Evolutionary conservation across 163 green algal genomes (phyloP).

Genomic region (Chlorella variabilis): DNA sequence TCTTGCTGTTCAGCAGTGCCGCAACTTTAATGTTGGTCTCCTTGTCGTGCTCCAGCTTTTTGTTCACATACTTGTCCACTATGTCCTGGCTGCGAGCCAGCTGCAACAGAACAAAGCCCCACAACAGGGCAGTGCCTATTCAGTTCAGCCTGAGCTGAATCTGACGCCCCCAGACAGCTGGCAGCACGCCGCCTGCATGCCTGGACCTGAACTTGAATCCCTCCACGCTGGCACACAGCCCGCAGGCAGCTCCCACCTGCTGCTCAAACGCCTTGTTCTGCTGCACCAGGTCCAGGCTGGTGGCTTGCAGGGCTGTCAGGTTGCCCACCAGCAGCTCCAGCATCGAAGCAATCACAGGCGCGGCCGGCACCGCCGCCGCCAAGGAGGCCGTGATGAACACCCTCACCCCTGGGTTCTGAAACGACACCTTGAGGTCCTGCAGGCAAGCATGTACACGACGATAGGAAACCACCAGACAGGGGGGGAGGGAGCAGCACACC

Average conservation of each 20-base stretch:
- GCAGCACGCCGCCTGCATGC: no score
- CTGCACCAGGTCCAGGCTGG: background rate
- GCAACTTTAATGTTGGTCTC: constrained; percentile 4
- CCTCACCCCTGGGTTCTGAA: background rate
- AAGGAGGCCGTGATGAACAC: background rate
- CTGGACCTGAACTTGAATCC: no score
- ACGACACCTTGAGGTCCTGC: background rate
- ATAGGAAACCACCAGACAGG: no score
- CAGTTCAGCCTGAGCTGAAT: no score
- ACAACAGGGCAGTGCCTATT: no score
- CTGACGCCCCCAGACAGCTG: no score
- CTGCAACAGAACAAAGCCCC: no score
- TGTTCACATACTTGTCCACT: constrained; percentile 10
- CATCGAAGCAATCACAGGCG: background rate
- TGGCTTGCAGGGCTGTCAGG: background rate
- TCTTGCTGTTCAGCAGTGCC: constrained; percentile 31
- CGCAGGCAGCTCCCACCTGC: background rate
- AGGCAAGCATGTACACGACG: no score
- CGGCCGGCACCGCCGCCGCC: background rate
- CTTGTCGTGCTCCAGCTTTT: constrained; percentile 22
- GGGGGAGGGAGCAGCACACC: no score
- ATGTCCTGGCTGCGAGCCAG: background rate
- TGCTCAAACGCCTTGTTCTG: constrained; percentile 12
- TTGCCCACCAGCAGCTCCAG: constrained; percentile 26
- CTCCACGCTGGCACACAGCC: background rate